phyloP scores from a whole-genome alignment of 192 early-diverging fungal species.

The Dissophora globulifera region DNA sequence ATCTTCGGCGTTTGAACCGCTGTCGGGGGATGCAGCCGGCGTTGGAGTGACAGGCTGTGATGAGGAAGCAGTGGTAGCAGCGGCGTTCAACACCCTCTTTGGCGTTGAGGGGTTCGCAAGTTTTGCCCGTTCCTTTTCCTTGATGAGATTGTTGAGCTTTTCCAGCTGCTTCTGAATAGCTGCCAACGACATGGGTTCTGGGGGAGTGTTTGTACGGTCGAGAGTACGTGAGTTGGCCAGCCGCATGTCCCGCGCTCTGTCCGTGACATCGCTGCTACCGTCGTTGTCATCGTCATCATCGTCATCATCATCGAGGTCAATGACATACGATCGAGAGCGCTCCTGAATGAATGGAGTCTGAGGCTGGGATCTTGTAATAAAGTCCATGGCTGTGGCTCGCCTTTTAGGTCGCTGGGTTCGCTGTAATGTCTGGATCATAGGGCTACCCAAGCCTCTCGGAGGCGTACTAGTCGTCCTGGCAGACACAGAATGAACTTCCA shows the following conservation, averaged over 20 bases:
- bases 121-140: conserved; percentile 18
- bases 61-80: no score
- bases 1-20: neutral
- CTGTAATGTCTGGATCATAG: no score
- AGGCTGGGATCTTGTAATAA: conserved; percentile 3
- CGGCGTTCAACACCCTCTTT: no score
- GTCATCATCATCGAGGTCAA: conserved; percentile 43
- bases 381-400: conserved; percentile 36
- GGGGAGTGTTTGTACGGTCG: neutral
- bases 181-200: neutral
- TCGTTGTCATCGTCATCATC: conserved; percentile 10
- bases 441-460: neutral
- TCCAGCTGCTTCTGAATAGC: conserved; percentile 26
- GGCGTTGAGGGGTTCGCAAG: neutral
- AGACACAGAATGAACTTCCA: conserved; percentile 13
- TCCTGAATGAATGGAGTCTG: conserved; percentile 27
- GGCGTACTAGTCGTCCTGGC: neutral
- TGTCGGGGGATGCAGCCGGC: neutral
- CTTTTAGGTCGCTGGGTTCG: conserved; percentile 8
- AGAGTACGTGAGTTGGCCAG: no score
- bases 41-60: neutral
- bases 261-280: neutral
- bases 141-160: conserved; percentile 21
- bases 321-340: conserved; percentile 16
- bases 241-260: no score